Evolutionary conservation across 106 monocot species (phyloP), one percentile per base, ranked within the genome.

Genomic region (Dendrobium huoshanense): DNA sequence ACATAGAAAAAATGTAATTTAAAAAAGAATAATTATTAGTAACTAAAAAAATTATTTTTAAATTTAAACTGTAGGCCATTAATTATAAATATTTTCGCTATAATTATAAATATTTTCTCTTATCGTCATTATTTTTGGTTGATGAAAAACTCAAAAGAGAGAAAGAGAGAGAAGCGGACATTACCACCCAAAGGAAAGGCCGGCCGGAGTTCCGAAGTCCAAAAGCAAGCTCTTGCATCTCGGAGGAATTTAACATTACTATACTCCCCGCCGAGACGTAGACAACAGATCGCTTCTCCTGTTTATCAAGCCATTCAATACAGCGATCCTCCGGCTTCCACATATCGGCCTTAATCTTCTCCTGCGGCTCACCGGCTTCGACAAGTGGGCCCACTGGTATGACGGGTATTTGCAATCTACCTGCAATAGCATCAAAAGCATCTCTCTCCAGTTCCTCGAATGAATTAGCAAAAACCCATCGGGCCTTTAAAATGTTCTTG

Each of bases 211-310:
- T 47, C 37, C 17, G 17, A 1, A 96, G 77, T 15, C 89, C 95
- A 45, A 29, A 25, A 3, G 91, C 93, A 77, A 96, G 79, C 85
- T 93, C 93, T 9, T 25, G 83, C 75, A 90, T 84, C 77, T 93
- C 93, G 56, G 81, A 89, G 31, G 22, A 31, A 41, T 40, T 48
- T 17, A 93, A 75, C 27, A 80, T 56, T 8, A 91, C 93, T 4
- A 93, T 65, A 83, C 93, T 96, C 11, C 93, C 95, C 16, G 89
- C n/a, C 1, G 95, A 90, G 16, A 83, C 86, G 80, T 95, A 95
- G 17, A 89, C 87, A 18, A 91, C 95, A 0, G 93, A 91, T 7
- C 64, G 22, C 0, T 79, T 77, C 0, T 78, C 67, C 78, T 79
- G 92, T 11, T 11, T 19, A 72, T 90, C 93, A 5, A 96, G 88